Evolutionary conservation across 306 rosid species (phyloP), one percentile per base, ranked within the genome.

Genomic region (Fragaria ananassa): DNA sequence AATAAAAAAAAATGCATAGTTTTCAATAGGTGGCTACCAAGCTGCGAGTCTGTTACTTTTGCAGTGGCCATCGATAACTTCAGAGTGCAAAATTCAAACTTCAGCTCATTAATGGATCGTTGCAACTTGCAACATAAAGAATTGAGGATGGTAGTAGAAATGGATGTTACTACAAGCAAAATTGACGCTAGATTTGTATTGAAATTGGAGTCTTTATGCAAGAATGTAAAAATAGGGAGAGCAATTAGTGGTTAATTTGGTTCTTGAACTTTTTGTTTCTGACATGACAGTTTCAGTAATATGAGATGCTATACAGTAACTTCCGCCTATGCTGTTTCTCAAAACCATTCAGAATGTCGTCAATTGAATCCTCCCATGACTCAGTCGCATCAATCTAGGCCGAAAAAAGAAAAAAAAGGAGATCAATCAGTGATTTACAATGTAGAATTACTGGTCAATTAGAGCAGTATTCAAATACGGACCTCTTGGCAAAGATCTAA

Each of bases 331-430:
- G 87, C 70, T 85, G 90, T 62, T 91, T 89, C 90, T 95, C 98
- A 72, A 95, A 95, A 74, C 76, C 81, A 50, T 79, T 31, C 68
- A 92, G 50, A 29, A 95, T 78, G 65, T 87, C 93, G 70, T 95
- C 99, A 45, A 95, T 87, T 8, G 96, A 84, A 68, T 92, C 99
- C 88, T 95, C 98, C 99, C 99, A 92, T 63, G 97, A 86, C 47
- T 95, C 93, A 12, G 84, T 64, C 23, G 80, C 89, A 84, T 92
- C 97, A 75, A 92, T 86, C 97, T 92, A 74, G 56, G 58, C 50
- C 56, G 3, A 2, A 45, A 76, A 68, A 75, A 42, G 65, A 42
- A 75, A 39, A 75, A 58, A 65, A 47, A 25, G 17, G 12, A 29
- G 34, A 85, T 49, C 44, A 23, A 42, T 46, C 56, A 67, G 19